Evolutionary conservation across 805 yeast genomes (phyloP).

Genomic region (Trichomonascus vanleenenianus): DNA sequence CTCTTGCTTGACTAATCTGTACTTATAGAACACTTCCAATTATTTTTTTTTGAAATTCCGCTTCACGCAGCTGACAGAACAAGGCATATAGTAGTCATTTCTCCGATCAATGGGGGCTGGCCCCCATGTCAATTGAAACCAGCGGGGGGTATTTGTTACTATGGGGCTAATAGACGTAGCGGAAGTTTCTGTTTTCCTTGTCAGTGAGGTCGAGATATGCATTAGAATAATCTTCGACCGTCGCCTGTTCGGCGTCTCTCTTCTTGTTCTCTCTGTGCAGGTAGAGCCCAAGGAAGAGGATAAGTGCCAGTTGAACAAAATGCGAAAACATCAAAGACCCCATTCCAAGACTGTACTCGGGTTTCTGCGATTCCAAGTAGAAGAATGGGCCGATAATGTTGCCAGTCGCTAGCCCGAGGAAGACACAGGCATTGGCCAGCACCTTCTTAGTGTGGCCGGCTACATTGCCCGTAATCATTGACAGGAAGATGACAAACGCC

Average conservation of each 20-base stretch:
- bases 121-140: no score
- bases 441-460: constrained; percentile 54
- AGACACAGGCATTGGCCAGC: constrained; percentile 37
- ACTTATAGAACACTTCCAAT: neutral
- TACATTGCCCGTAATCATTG: constrained; percentile 36
- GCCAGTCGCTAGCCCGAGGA: constrained; percentile 47
- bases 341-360: constrained; percentile 21
- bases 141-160: no score
- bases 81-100: no score
- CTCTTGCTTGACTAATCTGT: constrained; percentile 22
- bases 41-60: neutral
- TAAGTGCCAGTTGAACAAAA: constrained; percentile 17
- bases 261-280: constrained; percentile 7
- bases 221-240: constrained; percentile 1
- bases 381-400: constrained; percentile 48
- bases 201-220: constrained; percentile 13
- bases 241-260: constrained; percentile 6
- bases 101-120: no score
- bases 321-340: constrained; percentile 13
- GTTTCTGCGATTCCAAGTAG: constrained; percentile 10
- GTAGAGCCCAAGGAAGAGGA: constrained; percentile 10
- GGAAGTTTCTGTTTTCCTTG: constrained; percentile 11
- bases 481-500: constrained; percentile 9
- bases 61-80: no score
- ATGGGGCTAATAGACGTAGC: constrained; percentile 10